Percentiles rank a stretch among this genome's conserved stretches.
Evolutionary conservation across 306 rosid genomes (phyloP).

Genomic region (Glycine tomentella): DNA sequence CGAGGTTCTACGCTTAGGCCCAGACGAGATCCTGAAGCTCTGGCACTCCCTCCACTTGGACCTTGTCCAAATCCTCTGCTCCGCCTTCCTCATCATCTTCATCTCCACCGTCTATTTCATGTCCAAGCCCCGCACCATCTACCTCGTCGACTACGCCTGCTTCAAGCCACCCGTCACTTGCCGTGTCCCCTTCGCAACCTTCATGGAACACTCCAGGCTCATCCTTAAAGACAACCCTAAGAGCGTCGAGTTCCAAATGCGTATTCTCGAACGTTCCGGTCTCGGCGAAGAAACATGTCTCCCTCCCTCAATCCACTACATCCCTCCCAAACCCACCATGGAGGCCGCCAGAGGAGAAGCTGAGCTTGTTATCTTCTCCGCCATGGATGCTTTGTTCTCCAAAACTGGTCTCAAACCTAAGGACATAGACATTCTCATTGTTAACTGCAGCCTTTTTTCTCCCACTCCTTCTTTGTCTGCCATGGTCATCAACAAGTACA

Average conservation of each 20-base stretch:
- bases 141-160: constrained; percentile 89
- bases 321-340: constrained; percentile 95
- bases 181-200: constrained; percentile 91
- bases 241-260: constrained; percentile 92
- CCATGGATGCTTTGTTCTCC: constrained; percentile 69
- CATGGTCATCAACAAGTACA: constrained; percentile 90
- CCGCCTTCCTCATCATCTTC: constrained; percentile 76
- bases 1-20: constrained; percentile 73
- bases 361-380: constrained; percentile 82
- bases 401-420: constrained; percentile 83
- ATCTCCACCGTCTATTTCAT: constrained; percentile 80
- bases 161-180: constrained; percentile 90
- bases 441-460: constrained; percentile 86
- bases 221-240: constrained; percentile 76
- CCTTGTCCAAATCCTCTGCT: constrained; percentile 74
- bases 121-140: constrained; percentile 87
- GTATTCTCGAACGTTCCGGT: constrained; percentile 91
- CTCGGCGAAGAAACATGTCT: constrained; percentile 86
- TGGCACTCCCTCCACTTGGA: constrained; percentile 77
- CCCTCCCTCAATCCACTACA: constrained; percentile 84
- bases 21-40: constrained; percentile 62
- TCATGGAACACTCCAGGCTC: constrained; percentile 96
- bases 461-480: constrained; percentile 93
- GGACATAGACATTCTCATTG: constrained; percentile 83
- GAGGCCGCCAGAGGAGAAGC: constrained; percentile 86